Evolutionary conservation across 2,329 filamentous ascomycete species (phyloP).

Genomic region (Aspergillus neotritici): DNA sequence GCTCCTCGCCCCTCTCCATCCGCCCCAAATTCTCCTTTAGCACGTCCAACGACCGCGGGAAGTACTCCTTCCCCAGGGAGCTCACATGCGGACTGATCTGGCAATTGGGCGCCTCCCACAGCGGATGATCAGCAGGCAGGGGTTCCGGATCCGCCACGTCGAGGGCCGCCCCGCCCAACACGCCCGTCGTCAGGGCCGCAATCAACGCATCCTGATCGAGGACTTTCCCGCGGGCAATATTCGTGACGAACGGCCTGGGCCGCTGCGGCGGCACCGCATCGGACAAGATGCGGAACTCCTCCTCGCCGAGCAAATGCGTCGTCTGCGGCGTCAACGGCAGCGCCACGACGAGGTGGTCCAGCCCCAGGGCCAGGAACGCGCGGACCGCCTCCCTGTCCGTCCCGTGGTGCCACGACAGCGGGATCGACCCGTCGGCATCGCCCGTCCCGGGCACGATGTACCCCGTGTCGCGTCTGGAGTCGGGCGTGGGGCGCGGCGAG

Average conservation of each 20-base stretch:
- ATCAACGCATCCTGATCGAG: constrained; percentile 60
- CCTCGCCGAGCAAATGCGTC: constrained; percentile 48
- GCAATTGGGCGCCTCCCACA: constrained; percentile 66
- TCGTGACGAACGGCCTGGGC: constrained; percentile 57
- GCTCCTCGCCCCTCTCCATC: constrained; percentile 46
- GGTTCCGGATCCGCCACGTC: constrained; percentile 80
- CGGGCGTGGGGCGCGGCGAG: constrained; percentile 60
- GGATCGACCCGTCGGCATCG: constrained; percentile 52
- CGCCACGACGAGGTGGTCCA: constrained; percentile 53
- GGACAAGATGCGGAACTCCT: constrained; percentile 53
- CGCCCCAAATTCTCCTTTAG: constrained; percentile 53
- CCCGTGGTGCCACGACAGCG: constrained; percentile 54
- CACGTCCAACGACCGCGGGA: constrained; percentile 53
- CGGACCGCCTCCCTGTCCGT: constrained; percentile 48
- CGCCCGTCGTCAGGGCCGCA: constrained; percentile 50
- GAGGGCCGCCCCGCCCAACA: constrained; percentile 62
- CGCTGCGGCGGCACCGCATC: constrained; percentile 20
- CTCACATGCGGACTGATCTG: constrained; percentile 65
- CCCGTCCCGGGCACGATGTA: constrained; percentile 66
- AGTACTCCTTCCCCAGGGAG: constrained; percentile 50
- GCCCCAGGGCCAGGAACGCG: constrained; percentile 49
- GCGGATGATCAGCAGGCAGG: constrained; percentile 58
- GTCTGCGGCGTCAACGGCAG: constrained; percentile 55
- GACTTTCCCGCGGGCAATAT: constrained; percentile 64
- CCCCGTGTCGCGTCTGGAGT: constrained; percentile 57